A percentile compares a stretch with the other conserved stretches of the same genome.
Conservation (phyloP, 2,329 filamentous ascomycete genomes). For the Sphaerulina vaccinii region DNA sequence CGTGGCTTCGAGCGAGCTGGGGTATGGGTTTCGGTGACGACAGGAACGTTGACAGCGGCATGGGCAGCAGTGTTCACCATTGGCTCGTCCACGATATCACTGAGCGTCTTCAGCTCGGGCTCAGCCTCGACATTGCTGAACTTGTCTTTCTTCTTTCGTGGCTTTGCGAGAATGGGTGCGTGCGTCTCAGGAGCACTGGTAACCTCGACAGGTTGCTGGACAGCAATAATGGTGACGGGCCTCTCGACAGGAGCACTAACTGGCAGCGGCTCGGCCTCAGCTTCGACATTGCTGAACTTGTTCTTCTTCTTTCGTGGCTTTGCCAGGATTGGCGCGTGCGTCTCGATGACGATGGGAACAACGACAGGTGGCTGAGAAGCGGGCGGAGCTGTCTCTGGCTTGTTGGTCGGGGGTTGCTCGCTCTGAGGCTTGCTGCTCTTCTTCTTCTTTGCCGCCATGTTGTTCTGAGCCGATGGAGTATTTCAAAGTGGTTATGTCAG, state of each 20-base stretch:
- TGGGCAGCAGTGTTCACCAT: too few species aligned
- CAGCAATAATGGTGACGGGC: too few species aligned
- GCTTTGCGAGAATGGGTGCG: slow-evolving; percentile 9
- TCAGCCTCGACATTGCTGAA: too few species aligned
- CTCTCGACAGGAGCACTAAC: too few species aligned
- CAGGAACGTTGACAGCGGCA: too few species aligned
- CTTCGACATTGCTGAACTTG: background rate
- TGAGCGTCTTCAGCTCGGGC: too few species aligned
- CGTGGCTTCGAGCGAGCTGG: too few species aligned
- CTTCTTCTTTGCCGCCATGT: slow-evolving; percentile 8
- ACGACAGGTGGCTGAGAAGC: background rate
- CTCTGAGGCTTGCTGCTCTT: slow-evolving; percentile 1
- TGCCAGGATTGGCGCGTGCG: slow-evolving; percentile 5
- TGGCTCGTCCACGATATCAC: too few species aligned
- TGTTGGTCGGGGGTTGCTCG: background rate
- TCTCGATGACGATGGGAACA: background rate
- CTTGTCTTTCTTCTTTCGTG: too few species aligned
- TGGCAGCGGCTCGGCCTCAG: too few species aligned
- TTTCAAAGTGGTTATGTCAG: background rate
- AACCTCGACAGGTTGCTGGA: background rate
- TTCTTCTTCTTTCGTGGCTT: slow-evolving; percentile 13
- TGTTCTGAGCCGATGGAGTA: background rate
- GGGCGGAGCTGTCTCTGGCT: background rate
- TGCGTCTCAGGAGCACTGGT: background rate
- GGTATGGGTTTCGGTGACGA: too few species aligned